Evolutionary conservation across 768 basidiomycete genomes (phyloP).

Genomic region (Mycena galericulata): DNA sequence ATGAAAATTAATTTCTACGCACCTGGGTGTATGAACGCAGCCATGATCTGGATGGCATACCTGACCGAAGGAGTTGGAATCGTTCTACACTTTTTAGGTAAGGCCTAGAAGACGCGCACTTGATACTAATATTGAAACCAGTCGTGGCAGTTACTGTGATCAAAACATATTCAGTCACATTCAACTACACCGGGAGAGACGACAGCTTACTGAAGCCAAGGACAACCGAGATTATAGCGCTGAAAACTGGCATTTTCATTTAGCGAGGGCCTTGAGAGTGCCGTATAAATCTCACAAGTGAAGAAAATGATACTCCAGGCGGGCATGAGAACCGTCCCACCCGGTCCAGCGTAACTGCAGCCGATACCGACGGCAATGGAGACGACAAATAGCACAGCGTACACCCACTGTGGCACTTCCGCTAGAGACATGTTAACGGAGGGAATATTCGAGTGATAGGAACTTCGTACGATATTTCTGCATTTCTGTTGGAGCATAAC

Average conservation of each 20-base stretch:
- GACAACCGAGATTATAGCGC: constrained; percentile 51
- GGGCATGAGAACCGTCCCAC: constrained; percentile 59
- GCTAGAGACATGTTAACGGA: constrained; percentile 17
- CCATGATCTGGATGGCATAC: constrained; percentile 63
- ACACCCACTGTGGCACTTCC: constrained; percentile 69
- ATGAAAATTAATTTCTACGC: not conserved
- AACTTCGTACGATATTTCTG: constrained; percentile 53
- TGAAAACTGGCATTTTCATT: constrained; percentile 37
- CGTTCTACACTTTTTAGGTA: too few species aligned
- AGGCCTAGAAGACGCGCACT: too few species aligned
- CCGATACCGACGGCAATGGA: constrained; percentile 65
- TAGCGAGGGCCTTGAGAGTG: not conserved
- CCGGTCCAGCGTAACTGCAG: constrained; percentile 51
- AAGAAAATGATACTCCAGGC: constrained; percentile 67
- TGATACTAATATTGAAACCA: constrained; percentile 60
- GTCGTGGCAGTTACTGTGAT: constrained; percentile 53
- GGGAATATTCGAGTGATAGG: not conserved
- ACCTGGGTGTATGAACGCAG: constrained; percentile 57
- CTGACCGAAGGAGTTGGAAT: too few species aligned
- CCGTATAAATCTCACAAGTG: constrained; percentile 47
- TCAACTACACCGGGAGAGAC: not conserved
- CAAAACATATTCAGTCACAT: not conserved
- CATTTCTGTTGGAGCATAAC: constrained; percentile 50
- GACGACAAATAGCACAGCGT: constrained; percentile 55
- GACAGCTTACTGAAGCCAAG: constrained; percentile 56